These are phyloP conservation scores for Paecilomyces formosus DNA, from an alignment of 2,329 filamentous ascomycete genomes.

Conservation along the genomic window DNA sequence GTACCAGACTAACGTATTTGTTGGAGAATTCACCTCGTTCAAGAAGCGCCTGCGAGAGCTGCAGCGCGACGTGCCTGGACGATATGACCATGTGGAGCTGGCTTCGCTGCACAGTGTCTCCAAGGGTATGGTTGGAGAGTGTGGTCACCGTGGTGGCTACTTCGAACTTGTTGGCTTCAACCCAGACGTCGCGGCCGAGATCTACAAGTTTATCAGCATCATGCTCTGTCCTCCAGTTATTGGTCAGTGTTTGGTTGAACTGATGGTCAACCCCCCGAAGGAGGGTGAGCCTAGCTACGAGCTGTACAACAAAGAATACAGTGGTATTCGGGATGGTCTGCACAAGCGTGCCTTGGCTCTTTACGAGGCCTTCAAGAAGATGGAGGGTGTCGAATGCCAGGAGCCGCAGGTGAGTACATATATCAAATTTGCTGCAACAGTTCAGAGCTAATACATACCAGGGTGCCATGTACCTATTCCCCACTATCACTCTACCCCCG, in stretches of 20 bases:
- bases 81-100: constrained; percentile 80
- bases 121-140: constrained; percentile 99
- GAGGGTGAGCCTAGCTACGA: constrained; percentile 75
- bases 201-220: constrained; percentile 98
- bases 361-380: constrained; percentile 81
- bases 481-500: constrained; percentile 71
- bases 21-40: constrained; percentile 91
- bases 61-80: constrained; percentile 64
- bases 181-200: constrained; percentile 74
- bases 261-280: constrained; percentile 94
- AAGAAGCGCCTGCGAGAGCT: constrained; percentile 77
- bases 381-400: constrained; percentile 93
- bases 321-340: constrained; percentile 70
- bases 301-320: constrained; percentile 80
- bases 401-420: constrained; percentile 56
- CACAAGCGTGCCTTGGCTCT: constrained; percentile 73
- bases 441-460: constrained; percentile 29
- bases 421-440: not conserved
- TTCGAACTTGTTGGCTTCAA: constrained; percentile 94
- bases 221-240: constrained; percentile 92
- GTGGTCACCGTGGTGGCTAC: constrained; percentile 93
- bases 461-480: constrained; percentile 98
- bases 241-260: constrained; percentile 90
- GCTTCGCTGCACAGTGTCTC: constrained; percentile 88
- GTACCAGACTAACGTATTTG: constrained; percentile 98